Evolutionary conservation across 2,329 filamentous ascomycete genomes (phyloP).

Genomic region (Ophiocordyceps camponoti-saundersi): DNA sequence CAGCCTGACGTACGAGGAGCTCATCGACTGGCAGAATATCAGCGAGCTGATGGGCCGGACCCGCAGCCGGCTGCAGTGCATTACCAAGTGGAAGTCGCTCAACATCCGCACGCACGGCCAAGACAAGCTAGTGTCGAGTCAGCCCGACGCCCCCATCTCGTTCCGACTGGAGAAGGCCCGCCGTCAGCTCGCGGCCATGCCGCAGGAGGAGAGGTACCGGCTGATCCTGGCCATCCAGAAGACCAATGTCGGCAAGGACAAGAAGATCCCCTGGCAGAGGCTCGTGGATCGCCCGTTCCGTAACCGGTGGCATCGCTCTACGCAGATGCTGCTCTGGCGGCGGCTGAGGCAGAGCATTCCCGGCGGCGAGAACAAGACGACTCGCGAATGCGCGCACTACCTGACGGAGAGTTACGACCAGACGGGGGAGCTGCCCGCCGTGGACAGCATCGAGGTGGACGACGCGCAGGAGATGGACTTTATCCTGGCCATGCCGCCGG

Average conservation of each 20-base stretch:
- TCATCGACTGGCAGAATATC: conserved; percentile 50
- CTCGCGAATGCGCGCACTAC: conserved; percentile 17
- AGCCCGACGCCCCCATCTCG: conserved; percentile 16
- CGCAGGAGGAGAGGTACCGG: conserved; percentile 24
- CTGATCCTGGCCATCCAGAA: conserved; percentile 26
- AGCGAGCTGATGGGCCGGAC: conserved; percentile 43
- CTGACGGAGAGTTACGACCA: conserved; percentile 17
- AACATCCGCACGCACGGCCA: conserved; percentile 16
- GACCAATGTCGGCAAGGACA: conserved; percentile 21
- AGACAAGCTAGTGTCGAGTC: conserved; percentile 14
- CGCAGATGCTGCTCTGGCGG: conserved; percentile 21
- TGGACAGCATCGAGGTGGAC: conserved; percentile 12
- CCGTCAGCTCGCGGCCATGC: conserved; percentile 23
- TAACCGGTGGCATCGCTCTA: conserved; percentile 18
- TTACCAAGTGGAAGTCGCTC: conserved; percentile 44
- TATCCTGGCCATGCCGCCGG: conserved; percentile 8
- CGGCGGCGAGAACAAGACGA: conserved; percentile 11
- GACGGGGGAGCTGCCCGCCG: conserved; percentile 15
- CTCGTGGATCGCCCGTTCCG: conserved; percentile 24
- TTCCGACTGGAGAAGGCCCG: conserved; percentile 27
- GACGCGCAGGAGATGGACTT: conserved; percentile 16
- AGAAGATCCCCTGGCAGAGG: conserved; percentile 31
- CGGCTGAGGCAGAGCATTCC: conserved; percentile 19
- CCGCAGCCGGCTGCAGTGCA: conserved; percentile 50
- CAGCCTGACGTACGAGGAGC: conserved; percentile 27